Conservation (phyloP, 2,329 filamentous ascomycete genomes). For the Venturia carpophila region DNA sequence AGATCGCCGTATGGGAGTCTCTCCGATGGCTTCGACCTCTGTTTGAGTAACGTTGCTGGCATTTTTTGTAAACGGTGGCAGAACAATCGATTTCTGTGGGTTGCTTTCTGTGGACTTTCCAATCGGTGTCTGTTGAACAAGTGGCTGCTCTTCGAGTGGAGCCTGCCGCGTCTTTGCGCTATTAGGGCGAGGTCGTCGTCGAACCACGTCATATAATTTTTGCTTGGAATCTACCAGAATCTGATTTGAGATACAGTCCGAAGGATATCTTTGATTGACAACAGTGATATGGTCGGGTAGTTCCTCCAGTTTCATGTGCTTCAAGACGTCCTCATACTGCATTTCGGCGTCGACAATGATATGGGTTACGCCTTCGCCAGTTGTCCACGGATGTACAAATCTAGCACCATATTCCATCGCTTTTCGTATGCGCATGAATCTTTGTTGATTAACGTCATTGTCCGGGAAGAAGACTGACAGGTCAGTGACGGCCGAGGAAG, state of each 20-base stretch:
- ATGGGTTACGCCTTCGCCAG: slow-evolving; percentile 55
- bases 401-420: slow-evolving; percentile 66
- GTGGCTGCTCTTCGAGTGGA: background rate
- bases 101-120: background rate
- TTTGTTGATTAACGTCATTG: slow-evolving; percentile 59
- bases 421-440: slow-evolving; percentile 65
- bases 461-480: slow-evolving; percentile 62
- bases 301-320: slow-evolving; percentile 42
- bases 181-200: slow-evolving; percentile 2
- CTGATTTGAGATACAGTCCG: slow-evolving; percentile 58
- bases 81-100: background rate
- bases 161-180: slow-evolving; percentile 1
- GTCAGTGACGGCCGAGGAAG: background rate
- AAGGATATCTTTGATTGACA: slow-evolving; percentile 60
- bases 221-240: slow-evolving; percentile 37
- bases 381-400: slow-evolving; percentile 54
- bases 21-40: background rate
- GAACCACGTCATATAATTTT: slow-evolving; percentile 13
- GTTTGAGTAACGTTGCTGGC: background rate
- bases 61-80: background rate
- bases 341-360: slow-evolving; percentile 68
- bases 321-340: slow-evolving; percentile 55
- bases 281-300: slow-evolving; percentile 49
- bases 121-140: background rate
- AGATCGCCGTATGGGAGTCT: background rate